Percentiles rank a stretch among this genome's conserved stretches.
Conservation (phyloP, 2,329 filamentous ascomycete species). For the Pseudogymnoascus sp. region DNA sequence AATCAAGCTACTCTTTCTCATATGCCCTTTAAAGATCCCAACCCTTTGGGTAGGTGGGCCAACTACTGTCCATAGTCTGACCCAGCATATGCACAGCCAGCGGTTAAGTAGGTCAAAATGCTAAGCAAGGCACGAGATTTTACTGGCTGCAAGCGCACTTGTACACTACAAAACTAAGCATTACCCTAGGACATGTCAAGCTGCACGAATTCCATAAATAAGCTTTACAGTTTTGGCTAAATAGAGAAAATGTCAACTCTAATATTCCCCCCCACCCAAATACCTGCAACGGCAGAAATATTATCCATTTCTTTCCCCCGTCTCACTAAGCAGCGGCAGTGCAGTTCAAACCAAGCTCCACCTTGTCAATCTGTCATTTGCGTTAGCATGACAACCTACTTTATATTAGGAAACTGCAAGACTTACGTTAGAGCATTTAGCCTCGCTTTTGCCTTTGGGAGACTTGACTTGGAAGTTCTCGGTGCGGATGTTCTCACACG, state of each 20-base stretch:
- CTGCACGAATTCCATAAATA: background rate
- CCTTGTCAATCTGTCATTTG: background rate
- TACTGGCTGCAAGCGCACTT: background rate
- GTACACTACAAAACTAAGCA: background rate
- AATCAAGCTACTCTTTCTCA: background rate
- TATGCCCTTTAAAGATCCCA: background rate
- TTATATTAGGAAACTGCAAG: background rate
- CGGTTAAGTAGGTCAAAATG: background rate
- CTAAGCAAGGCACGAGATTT: background rate
- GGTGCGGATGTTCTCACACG: background rate
- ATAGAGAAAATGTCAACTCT: background rate
- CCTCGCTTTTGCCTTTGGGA: background rate
- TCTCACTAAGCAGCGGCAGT: background rate
- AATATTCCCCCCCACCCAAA: background rate
- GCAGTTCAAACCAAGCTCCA: background rate
- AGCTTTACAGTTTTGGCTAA: background rate
- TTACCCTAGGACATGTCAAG: background rate
- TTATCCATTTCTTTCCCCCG: background rate
- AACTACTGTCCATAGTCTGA: background rate
- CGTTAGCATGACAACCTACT: background rate
- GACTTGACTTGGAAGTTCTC: background rate
- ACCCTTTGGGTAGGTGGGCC: background rate
- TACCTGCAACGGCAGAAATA: background rate
- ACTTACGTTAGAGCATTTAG: constrained; percentile 2
- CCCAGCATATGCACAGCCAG: background rate